Evolutionary conservation across 202 grass and related monocot species (phyloP).

Genomic region (Carex arenaria): DNA sequence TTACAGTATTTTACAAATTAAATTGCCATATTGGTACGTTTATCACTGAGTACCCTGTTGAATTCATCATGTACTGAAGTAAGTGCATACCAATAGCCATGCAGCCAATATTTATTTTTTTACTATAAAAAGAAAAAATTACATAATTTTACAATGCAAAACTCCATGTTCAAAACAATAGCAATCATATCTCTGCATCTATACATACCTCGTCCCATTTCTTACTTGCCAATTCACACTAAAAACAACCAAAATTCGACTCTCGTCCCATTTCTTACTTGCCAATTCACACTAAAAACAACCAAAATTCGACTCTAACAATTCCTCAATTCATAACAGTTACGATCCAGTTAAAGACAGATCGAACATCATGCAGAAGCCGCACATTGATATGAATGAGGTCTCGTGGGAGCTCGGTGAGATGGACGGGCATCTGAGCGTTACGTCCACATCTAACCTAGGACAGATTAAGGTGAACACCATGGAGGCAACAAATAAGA

Average conservation of each 20-base stretch:
- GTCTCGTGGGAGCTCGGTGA: conserved; percentile 50
- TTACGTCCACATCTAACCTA: conserved; percentile 12
- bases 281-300: background rate
- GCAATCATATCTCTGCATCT: background rate
- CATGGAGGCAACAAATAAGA: background rate
- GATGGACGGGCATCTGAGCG: conserved; percentile 41
- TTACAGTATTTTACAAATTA: background rate
- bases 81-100: background rate
- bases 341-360: conserved; percentile 4
- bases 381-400: background rate
- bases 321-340: conserved; percentile 2
- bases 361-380: background rate
- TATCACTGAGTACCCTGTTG: background rate
- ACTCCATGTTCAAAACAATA: background rate
- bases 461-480: background rate
- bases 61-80: background rate
- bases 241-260: background rate
- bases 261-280: background rate
- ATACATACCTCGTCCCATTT: background rate
- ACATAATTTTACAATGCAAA: background rate
- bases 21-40: background rate
- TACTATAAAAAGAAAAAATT: background rate
- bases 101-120: background rate
- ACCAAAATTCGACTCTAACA: background rate
- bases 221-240: background rate